Percentiles rank a stretch among this genome's conserved stretches.
phyloP scores from a whole-genome alignment of 495 filamentous ascomycete species.

The Podospora fimiseda region DNA sequence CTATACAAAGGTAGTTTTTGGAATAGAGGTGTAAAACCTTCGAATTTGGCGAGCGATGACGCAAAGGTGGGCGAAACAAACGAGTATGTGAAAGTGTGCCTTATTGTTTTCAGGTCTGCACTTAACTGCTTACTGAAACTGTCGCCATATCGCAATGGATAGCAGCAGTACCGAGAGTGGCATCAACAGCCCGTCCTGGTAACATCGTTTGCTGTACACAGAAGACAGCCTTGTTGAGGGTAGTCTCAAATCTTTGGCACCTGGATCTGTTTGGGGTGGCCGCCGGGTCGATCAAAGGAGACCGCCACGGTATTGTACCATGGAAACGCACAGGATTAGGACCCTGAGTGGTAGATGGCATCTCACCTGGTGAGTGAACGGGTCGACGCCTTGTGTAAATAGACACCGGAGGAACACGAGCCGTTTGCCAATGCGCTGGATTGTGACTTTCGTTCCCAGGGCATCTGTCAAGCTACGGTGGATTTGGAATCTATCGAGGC shows the following conservation, averaged over 20 bases:
- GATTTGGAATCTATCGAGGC: slow-evolving; percentile 22
- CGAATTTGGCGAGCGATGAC: too few species aligned
- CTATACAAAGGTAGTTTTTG: too few species aligned
- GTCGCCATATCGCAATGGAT: too few species aligned
- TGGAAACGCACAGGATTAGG: slow-evolving; percentile 26
- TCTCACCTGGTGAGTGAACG: slow-evolving; percentile 36
- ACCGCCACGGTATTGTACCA: slow-evolving; percentile 28
- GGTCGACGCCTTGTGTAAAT: slow-evolving; percentile 31
- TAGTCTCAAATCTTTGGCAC: not conserved
- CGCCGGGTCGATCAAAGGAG: slow-evolving; percentile 35
- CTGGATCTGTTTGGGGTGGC: not conserved
- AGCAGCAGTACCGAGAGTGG: too few species aligned
- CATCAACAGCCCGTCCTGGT: too few species aligned
- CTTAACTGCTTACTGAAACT: too few species aligned
- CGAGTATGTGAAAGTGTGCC: too few species aligned
- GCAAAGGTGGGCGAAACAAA: too few species aligned
- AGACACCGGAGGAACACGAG: slow-evolving; percentile 31
- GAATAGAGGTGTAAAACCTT: too few species aligned
- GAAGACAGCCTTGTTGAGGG: not conserved
- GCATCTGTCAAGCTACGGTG: slow-evolving; percentile 18
- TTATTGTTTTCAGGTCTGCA: too few species aligned
- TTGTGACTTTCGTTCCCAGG: slow-evolving; percentile 32
- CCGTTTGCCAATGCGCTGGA: slow-evolving; percentile 55
- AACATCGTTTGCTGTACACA: too few species aligned
- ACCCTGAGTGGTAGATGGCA: slow-evolving; percentile 33